Evolutionary conservation across 306 rosid species (phyloP).

Genomic region (Castanea crenata): DNA sequence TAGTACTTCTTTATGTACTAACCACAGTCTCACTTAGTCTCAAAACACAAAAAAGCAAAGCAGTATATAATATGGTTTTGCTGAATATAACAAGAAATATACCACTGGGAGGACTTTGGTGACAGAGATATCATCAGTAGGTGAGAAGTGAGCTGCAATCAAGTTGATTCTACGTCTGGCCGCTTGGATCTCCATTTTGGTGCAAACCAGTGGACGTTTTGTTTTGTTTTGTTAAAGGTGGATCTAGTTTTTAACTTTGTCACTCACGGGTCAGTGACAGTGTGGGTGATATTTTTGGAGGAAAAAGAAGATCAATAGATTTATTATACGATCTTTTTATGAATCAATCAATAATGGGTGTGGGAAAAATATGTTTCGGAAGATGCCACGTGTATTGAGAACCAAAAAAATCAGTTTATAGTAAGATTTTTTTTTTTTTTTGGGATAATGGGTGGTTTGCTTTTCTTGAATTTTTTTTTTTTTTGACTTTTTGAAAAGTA

Average conservation of each 20-base stretch:
- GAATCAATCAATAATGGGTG: too few species aligned
- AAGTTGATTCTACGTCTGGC: slow-evolving; percentile 64
- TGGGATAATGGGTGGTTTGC: too few species aligned
- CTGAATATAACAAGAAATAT: background rate
- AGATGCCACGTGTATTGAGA: background rate
- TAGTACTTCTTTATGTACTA: too few species aligned
- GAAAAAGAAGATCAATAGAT: background rate
- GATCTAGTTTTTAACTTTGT: too few species aligned
- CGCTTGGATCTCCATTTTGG: slow-evolving; percentile 52
- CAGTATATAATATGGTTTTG: background rate
- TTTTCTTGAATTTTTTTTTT: too few species aligned
- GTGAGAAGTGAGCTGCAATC: slow-evolving; percentile 58
- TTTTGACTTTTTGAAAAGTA: too few species aligned
- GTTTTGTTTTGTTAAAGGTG: too few species aligned
- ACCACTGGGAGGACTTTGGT: slow-evolving; percentile 62
- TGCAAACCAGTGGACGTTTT: background rate
- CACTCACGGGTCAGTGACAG: too few species aligned
- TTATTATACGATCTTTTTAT: background rate
- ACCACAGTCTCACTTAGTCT: background rate
- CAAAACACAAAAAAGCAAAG: too few species aligned
- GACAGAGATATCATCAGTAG: slow-evolving; percentile 52
- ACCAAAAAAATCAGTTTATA: slow-evolving; percentile 1
- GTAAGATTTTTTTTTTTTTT: background rate
- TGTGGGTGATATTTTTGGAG: slow-evolving; percentile 21
- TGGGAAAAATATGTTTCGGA: slow-evolving; percentile 21